Base-by-base conservation (phyloP, 257 asterid genomes). In the Echium plantagineum region DNA sequence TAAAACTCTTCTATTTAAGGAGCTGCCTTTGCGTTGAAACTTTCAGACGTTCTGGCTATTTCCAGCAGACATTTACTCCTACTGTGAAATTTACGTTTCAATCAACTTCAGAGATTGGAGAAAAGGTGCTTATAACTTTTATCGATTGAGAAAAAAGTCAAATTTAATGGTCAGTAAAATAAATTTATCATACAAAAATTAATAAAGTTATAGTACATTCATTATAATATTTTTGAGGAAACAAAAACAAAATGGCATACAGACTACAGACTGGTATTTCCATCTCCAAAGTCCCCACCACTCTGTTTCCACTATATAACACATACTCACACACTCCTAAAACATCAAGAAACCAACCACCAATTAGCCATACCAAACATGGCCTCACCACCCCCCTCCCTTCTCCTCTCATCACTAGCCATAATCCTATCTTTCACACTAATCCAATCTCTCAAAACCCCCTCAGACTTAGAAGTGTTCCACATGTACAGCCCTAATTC, bases 401-500 rank as follows among this genome's bases (percentile, higher is more conserved):
- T 68, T 47, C 55, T 77, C 56, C 9, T 78, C 62, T 58, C 48
- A 20, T 57, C 59, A 70, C 76, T 67, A 69, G 58, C n/a, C 80
- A 87, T 65, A 58, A 51, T 42, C 49, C 49, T 42, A 3, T 42
- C 16, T 42, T 42, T 42, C 58, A 38, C 15, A 18, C 64, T 32
- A 16, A 82, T 78, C 61, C 47, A 21, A 12, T 87, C 63, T 60
- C 49, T 42, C 49, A 42, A 42, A 12, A 42, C 49, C 60, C 18
- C 15, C 12, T 81, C 90, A 57, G 79, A 80, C 72, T 88, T 89
- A 55, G 69, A 75, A 68, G 67, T 89, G 55, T 42, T 82, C 77
- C 91, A 83, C 66, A 79, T 81, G 4, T 74, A 73, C 78, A 80
- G 88, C 80, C 85, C 79, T 9, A 78, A 84, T 70, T 86, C 95